phyloP scores from a whole-genome alignment of 306 rosid genomes.

The Cicer pinnatifidum region DNA sequence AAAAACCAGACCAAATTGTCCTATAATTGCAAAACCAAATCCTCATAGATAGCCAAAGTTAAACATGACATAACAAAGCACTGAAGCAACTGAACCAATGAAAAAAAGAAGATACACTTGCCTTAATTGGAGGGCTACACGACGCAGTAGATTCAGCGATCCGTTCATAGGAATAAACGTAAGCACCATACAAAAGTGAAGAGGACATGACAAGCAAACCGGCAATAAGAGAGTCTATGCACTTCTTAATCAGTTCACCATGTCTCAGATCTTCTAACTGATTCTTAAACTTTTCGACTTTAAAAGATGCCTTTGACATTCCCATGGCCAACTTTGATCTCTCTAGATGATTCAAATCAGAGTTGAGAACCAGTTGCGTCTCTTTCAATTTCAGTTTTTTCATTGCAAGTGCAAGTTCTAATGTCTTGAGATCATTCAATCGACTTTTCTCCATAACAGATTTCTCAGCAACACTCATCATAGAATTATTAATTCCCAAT shows the following conservation, averaged over 20 bases:
- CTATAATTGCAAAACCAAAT: conserved; percentile 6
- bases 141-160: conserved; percentile 69
- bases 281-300: conserved; percentile 74
- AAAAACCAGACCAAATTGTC: conserved; percentile 2
- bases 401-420: conserved; percentile 67
- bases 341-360: conserved; percentile 62
- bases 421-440: conserved; percentile 69
- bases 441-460: conserved; percentile 68
- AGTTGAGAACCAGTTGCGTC: conserved; percentile 56
- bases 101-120: conserved; percentile 44
- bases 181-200: conserved; percentile 67
- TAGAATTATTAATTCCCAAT: conserved; percentile 42
- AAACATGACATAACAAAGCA: conserved; percentile 4
- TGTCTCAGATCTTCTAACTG: conserved; percentile 71
- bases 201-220: conserved; percentile 74
- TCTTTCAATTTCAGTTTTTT: conserved; percentile 56
- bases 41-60: not conserved
- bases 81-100: conserved; percentile 11
- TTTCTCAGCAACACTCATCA: conserved; percentile 50
- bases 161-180: conserved; percentile 64
- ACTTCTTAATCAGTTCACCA: conserved; percentile 67
- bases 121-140: conserved; percentile 69
- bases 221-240: conserved; percentile 79
- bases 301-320: conserved; percentile 70
- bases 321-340: conserved; percentile 74